Base-by-base conservation (phyloP, 257 asterid genomes). In the Capsicum rhomboideum region DNA sequence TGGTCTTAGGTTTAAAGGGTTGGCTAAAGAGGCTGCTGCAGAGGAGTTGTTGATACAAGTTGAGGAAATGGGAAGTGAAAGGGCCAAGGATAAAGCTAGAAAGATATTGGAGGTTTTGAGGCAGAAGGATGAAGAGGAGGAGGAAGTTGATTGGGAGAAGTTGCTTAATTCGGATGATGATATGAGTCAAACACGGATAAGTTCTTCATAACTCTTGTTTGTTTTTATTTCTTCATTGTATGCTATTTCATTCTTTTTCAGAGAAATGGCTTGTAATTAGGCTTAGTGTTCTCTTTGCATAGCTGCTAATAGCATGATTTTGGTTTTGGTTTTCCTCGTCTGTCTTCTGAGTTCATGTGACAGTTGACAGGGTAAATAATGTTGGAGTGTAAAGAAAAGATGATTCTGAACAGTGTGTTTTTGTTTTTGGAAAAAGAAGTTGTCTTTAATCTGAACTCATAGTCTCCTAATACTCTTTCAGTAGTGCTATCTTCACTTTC, bases 91-190 rank as follows among this genome's bases (percentile, higher is more conserved):
- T 55, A 93, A 90, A 80, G 93, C 86, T 64, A 83, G 82, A 89
- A 90, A 84, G 92, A 89, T 93, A 68, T 75, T 95, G 91, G 96
- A 89, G 86, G 94, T 90, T 79, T 49, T 95, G 91, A 93, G 89
- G 26, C 89, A 89, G 89, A 92, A 86, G 83, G 95, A 88, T 11
- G 97, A 91, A 78, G 98, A 92, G 79, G 98, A 89, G 10, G 92
- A 92, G 6, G 94, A 88, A 80, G 98, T 95, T 58, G 94, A 97
- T 85, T 97, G 99, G 99, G 99, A 92, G 83, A 94, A 93, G 84
- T 85, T 97, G 91, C 94, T 97, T 16, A 90, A 88, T 71, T 85
- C 90, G 29, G 94, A 92, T 10, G 92, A 87, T 52, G 97, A 89
- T 85, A 17, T 68, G 42, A 91, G 90, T 88, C 88, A 88, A 49